These are phyloP conservation scores for Alnus glutinosa DNA, from an alignment of 306 rosid species.

Conservation along the genomic window DNA sequence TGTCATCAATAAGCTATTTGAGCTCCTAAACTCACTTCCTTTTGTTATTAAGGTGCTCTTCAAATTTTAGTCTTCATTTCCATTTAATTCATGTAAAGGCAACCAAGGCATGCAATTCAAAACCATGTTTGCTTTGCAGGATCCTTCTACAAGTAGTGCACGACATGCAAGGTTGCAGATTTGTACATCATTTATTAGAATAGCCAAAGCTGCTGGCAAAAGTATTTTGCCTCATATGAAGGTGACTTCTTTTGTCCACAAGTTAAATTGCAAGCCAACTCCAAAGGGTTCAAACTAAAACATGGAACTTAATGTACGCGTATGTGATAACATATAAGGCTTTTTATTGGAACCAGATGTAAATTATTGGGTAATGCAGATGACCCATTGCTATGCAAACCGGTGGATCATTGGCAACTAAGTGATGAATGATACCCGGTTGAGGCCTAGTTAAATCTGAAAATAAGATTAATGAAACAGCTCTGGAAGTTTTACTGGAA, in stretches of 20 bases:
- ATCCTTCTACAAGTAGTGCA: constrained; percentile 65
- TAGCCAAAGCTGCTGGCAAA: constrained; percentile 90
- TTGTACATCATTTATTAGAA: constrained; percentile 92
- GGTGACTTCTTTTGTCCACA: constrained; percentile 43
- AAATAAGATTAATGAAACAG: neutral
- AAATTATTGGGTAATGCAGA: neutral
- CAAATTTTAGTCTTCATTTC: constrained; percentile 25
- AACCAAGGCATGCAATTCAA: constrained; percentile 30
- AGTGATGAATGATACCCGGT: neutral
- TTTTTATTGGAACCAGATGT: neutral
- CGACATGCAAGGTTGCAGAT: constrained; percentile 92
- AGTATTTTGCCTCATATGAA: constrained; percentile 97
- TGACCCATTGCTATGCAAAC: neutral
- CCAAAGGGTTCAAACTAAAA: constrained; percentile 17
- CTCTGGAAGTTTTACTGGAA: neutral
- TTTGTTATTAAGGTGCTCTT: constrained; percentile 57
- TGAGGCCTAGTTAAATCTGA: neutral
- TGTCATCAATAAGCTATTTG: constrained; percentile 85
- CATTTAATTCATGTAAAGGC: constrained; percentile 9
- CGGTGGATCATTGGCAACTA: neutral
- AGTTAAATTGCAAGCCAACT: constrained; percentile 9
- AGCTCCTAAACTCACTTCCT: constrained; percentile 89
- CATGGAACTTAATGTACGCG: neutral
- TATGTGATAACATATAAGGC: neutral
- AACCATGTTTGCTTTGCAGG: constrained; percentile 51